Evolutionary conservation across 768 basidiomycete species (phyloP).

Genomic region (Pluteus cervinus): DNA sequence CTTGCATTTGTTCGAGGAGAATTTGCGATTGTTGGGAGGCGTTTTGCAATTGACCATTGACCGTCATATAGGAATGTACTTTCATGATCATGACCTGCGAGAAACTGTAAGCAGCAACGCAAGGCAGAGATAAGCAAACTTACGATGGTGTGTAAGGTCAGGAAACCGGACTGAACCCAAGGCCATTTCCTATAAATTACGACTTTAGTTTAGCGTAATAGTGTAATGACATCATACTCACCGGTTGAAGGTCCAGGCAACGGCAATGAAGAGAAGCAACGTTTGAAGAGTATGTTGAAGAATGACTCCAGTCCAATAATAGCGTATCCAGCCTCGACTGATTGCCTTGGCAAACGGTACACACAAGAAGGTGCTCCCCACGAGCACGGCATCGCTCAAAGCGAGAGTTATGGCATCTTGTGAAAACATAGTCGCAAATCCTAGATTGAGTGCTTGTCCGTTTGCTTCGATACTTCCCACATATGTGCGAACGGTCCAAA

Average conservation of each 20-base stretch:
- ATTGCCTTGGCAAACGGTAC: constrained; percentile 81
- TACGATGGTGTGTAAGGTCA: constrained; percentile 82
- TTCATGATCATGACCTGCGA: constrained; percentile 83
- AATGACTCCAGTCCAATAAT: constrained; percentile 68
- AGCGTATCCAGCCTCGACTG: constrained; percentile 72
- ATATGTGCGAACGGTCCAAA: constrained; percentile 76
- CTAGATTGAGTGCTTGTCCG: constrained; percentile 71
- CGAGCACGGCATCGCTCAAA: constrained; percentile 77
- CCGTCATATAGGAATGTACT: constrained; percentile 89
- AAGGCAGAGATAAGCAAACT: constrained; percentile 14
- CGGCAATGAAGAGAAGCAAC: constrained; percentile 58
- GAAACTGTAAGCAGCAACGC: constrained; percentile 1
- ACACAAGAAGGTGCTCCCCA: constrained; percentile 66
- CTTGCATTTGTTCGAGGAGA: constrained; percentile 38
- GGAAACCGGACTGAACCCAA: constrained; percentile 93
- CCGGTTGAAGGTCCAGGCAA: constrained; percentile 91
- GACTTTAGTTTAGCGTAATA: background rate
- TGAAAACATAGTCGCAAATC: constrained; percentile 84
- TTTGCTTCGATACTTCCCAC: constrained; percentile 69
- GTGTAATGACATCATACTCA: constrained; percentile 18
- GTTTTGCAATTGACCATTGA: constrained; percentile 77
- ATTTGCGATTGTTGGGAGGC: constrained; percentile 40
- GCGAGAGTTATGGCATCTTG: constrained; percentile 80
- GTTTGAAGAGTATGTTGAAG: constrained; percentile 84
- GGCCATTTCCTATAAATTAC: constrained; percentile 73